Evolutionary conservation across 139 green algal genomes (phyloP).

Genomic region (Axilococcus clingmanii): DNA sequence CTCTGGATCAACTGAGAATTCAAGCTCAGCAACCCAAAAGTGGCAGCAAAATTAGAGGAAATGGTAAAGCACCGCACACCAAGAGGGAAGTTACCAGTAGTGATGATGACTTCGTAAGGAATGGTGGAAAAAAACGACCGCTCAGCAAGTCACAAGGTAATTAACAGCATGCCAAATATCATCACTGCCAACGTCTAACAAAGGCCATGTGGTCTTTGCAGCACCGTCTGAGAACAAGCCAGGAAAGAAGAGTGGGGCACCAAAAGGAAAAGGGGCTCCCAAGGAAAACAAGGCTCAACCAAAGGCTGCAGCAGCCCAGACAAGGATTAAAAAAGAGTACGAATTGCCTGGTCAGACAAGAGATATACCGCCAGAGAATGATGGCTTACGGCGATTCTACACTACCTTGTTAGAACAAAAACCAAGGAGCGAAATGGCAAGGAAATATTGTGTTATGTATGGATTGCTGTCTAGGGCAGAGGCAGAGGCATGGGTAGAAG

Average conservation of each 20-base stretch:
- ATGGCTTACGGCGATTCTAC: conserved; percentile 73
- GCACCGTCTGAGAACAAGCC: background rate
- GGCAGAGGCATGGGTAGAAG: conserved; percentile 32
- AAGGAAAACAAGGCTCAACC: background rate
- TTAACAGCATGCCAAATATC: background rate
- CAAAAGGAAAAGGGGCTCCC: background rate
- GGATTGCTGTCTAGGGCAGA: conserved; percentile 53
- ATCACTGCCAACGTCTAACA: background rate
- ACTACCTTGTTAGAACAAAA: conserved; percentile 53
- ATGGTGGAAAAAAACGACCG: background rate
- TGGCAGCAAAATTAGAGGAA: too few species aligned
- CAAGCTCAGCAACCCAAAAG: too few species aligned
- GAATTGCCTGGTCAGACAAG: conserved; percentile 70
- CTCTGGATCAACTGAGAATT: conserved; percentile 1
- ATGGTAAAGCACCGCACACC: too few species aligned
- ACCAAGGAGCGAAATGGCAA: conserved; percentile 62
- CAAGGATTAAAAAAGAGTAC: conserved; percentile 33
- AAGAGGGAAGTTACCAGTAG: background rate
- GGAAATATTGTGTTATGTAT: conserved; percentile 46
- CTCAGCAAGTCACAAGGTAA: background rate
- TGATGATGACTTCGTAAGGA: background rate
- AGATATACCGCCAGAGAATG: conserved; percentile 54
- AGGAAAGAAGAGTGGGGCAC: background rate
- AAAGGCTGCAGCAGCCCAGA: background rate
- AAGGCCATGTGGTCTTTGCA: background rate